phyloP scores from a whole-genome alignment of 1,139 yeast genomes.

The Pichia inconspicua region DNA sequence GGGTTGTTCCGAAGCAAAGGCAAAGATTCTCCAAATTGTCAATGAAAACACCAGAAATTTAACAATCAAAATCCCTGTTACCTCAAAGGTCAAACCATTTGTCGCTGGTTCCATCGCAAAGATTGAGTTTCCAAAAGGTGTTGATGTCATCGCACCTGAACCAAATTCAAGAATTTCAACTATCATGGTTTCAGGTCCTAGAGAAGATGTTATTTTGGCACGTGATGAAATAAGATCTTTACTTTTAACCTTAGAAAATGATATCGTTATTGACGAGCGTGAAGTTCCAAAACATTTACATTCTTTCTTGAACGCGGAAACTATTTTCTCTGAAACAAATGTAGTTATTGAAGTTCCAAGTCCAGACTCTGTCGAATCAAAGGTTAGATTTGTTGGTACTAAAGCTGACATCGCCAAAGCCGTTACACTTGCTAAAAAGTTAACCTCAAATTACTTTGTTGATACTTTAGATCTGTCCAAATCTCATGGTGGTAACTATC shows the following conservation, averaged over 20 bases:
- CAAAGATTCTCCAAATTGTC: conserved; percentile 64
- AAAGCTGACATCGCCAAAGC: conserved; percentile 51
- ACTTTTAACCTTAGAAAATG: conserved; percentile 40
- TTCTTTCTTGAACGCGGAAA: conserved; percentile 35
- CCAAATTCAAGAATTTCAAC: conserved; percentile 25
- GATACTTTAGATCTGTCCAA: conserved; percentile 73
- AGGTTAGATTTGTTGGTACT: conserved; percentile 57
- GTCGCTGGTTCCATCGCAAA: conserved; percentile 33
- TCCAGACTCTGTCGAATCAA: conserved; percentile 32
- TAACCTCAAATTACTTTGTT: conserved; percentile 47
- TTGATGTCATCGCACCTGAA: conserved; percentile 32
- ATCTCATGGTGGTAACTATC: conserved; percentile 75
- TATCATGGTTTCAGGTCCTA: conserved; percentile 52
- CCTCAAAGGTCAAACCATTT: conserved; percentile 45
- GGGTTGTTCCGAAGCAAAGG: conserved; percentile 70
- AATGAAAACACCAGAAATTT: conserved; percentile 62
- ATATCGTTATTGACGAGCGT: conserved; percentile 34
- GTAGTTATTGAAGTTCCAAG: conserved; percentile 60
- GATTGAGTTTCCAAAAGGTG: conserved; percentile 25
- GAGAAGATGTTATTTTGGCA: conserved; percentile 48
- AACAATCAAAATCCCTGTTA: conserved; percentile 41
- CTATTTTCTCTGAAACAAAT: conserved; percentile 44
- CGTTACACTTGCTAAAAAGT: conserved; percentile 44
- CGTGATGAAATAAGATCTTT: conserved; percentile 40
- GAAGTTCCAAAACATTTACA: conserved; percentile 46